Percentiles rank a stretch among this genome's conserved stretches.
Conservation (phyloP, 495 filamentous ascomycete genomes). For the Daldinia bambusicola region DNA sequence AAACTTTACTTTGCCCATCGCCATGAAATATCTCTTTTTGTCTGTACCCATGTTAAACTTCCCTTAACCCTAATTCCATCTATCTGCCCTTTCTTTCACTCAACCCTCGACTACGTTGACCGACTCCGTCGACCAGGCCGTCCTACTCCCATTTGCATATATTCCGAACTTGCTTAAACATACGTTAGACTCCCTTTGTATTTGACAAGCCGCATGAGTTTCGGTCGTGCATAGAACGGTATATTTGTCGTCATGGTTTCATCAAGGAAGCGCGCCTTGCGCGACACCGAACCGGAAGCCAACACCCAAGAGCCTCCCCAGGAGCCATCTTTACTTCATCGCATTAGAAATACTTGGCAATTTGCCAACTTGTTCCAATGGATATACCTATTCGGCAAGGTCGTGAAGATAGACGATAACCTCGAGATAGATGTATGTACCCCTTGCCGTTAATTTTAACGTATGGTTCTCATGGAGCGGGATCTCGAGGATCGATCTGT, state of each 20-base stretch:
- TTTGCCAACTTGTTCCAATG: constrained; percentile 96
- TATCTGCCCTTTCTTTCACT: constrained; percentile 13
- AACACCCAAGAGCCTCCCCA: constrained; percentile 55
- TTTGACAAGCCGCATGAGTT: constrained; percentile 1
- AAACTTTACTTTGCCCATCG: constrained; percentile 18
- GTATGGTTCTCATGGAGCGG: background rate
- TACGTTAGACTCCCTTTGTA: constrained; percentile 9
- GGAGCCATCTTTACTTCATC: constrained; percentile 67
- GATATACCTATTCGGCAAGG: constrained; percentile 86
- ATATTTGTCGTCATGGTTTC: constrained; percentile 58
- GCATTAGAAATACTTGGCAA: constrained; percentile 89
- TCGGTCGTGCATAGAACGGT: background rate
- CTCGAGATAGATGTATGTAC: constrained; percentile 82
- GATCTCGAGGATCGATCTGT: background rate
- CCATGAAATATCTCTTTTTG: constrained; percentile 41
- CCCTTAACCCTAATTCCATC: constrained; percentile 37
- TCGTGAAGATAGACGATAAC: constrained; percentile 87
- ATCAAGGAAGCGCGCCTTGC: constrained; percentile 74
- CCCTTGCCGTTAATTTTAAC: background rate
- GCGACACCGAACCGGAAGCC: constrained; percentile 68
- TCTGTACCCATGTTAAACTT: constrained; percentile 23
- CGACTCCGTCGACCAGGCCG: constrained; percentile 14
- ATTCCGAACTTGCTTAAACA: background rate
- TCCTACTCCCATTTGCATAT: background rate
- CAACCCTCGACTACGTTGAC: background rate